Base-by-base conservation (phyloP, 1,284 basidiomycete genomes). In the Ganoderma sp. region DNA sequence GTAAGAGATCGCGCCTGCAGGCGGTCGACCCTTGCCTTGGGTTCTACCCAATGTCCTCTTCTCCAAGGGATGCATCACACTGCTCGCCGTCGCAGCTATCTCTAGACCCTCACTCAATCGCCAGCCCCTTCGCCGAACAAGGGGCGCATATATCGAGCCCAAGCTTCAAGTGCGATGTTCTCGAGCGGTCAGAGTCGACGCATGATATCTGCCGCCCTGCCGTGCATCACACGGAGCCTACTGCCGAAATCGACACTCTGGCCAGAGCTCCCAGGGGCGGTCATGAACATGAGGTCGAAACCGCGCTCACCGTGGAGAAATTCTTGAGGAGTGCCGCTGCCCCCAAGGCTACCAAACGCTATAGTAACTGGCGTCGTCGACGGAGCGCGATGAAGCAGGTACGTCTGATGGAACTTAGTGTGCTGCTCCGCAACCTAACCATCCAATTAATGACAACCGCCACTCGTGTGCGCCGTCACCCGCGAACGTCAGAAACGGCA, bases 1-100 rank as follows among this genome's bases (percentile, higher is more conserved):
- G 56, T 39, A 58, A 58, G 56, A 19, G 56, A 37, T 39, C 56
- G 28, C 56, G 34, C 3, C 17, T 39, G 2, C 56, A 58, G 28
- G 56, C 56, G 10, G n/a, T 58, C 10, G 56, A 58, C 39, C 56
- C 56, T 8, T 58, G 56, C 10, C 56, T 58, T 39, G 56, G 56
- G 10, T 58, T 58, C n/a, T 58, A 58, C 19, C 56, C 56, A 39
- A 37, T 8, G 8, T 58, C 56, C 17, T 58, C 56, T 3, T 58
- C 56, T 37, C 37, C 56, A 34, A 37, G n/a, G 15, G 56, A 22
- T 22, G 19, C 19, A 4, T 34, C 28, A 32, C 17, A 37, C 15
- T 37, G 15, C 8, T 39, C n/a, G 17, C 9, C 10, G 1, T 19
- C 9, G 19, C 32, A 3, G 17, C 2, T 14, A 2, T 37, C 10